Evolutionary conservation across 73 alveolate genomes (phyloP).

Genomic region (Breviolum minutum): DNA sequence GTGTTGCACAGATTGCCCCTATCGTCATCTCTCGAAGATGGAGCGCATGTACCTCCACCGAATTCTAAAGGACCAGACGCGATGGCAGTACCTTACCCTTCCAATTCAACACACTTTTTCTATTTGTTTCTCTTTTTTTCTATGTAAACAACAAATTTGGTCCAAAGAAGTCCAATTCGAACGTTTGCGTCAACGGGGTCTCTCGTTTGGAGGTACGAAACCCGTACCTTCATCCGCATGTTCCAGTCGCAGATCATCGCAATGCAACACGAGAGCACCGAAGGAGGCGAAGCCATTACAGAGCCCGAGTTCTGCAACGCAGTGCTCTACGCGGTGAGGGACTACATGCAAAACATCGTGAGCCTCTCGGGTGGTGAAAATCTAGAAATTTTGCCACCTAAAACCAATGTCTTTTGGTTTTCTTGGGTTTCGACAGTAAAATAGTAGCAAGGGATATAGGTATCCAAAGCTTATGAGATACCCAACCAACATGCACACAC

Average conservation of each 20-base stretch:
- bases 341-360: constrained; percentile 69
- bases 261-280: constrained; percentile 67
- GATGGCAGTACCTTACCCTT: background rate
- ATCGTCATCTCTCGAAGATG: constrained; percentile 72
- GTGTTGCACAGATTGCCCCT: constrained; percentile 72
- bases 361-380: too few relatives aligned
- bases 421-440: too few relatives aligned
- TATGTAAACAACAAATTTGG: background rate
- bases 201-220: too few relatives aligned
- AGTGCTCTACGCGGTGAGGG: constrained; percentile 44
- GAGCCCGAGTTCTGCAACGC: constrained; percentile 77
- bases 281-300: constrained; percentile 38
- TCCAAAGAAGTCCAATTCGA: too few relatives aligned
- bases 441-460: too few relatives aligned
- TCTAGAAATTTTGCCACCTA: too few relatives aligned
- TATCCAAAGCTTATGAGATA: too few relatives aligned
- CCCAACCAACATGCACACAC: too few relatives aligned
- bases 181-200: too few relatives aligned
- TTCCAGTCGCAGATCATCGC: constrained; percentile 31
- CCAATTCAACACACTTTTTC: background rate
- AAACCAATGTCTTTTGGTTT: too few relatives aligned
- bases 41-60: constrained; percentile 84
- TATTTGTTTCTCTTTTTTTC: too few relatives aligned
- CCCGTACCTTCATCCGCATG: constrained; percentile 18
- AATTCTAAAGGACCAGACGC: constrained; percentile 22